phyloP scores from a whole-genome alignment of 1,284 basidiomycete species.

The Exobasidium rhododendri region DNA sequence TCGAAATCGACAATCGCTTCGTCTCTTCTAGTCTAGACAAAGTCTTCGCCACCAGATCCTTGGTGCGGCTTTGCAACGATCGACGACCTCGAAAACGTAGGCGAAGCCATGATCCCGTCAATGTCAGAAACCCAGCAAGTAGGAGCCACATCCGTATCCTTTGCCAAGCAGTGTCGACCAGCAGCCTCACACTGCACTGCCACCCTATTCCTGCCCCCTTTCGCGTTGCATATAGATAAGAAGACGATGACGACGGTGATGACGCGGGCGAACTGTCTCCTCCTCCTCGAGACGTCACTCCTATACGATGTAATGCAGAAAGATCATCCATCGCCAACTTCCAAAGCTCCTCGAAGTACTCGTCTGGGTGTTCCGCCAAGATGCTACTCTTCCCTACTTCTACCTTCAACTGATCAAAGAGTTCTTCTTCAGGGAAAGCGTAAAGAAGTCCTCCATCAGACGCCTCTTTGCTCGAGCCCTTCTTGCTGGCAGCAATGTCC shows the following conservation, averaged over 20 bases:
- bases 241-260: too few relatives aligned
- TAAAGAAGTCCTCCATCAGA: slow-evolving; percentile 3
- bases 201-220: background rate
- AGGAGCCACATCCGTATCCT: background rate
- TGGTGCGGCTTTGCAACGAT: slow-evolving; percentile 21
- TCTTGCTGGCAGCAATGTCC: background rate
- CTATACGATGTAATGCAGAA: background rate
- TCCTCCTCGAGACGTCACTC: background rate
- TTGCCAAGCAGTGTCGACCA: background rate
- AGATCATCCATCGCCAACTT: slow-evolving; percentile 44
- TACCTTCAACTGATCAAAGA: background rate
- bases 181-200: slow-evolving; percentile 1
- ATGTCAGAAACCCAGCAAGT: background rate
- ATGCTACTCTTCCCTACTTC: background rate
- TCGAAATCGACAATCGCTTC: slow-evolving; percentile 15
- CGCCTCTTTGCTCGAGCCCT: background rate
- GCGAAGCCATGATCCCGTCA: slow-evolving; percentile 18
- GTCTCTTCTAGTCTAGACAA: slow-evolving; percentile 30
- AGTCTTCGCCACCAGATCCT: slow-evolving; percentile 27
- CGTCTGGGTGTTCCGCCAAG: slow-evolving; percentile 8
- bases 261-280: too few relatives aligned
- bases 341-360: slow-evolving; percentile 44
- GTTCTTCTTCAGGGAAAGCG: background rate
- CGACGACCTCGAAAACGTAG: slow-evolving; percentile 17
- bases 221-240: background rate